Conservation (phyloP, 192 early-diverging fungal species). For the Podochytrium sp. region DNA sequence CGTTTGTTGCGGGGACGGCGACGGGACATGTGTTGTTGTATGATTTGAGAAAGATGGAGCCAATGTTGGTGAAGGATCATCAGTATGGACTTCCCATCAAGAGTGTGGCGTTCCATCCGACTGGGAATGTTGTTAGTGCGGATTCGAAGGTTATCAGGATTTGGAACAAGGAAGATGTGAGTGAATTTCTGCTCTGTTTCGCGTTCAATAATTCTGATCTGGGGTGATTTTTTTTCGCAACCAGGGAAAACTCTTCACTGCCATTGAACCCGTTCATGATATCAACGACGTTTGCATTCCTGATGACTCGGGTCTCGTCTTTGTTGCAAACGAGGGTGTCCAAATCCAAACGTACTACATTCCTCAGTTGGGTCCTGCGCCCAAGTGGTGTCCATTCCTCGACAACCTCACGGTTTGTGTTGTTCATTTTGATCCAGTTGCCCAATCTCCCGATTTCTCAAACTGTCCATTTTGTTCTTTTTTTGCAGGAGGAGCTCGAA, state of each 20-base stretch:
- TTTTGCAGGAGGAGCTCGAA: conserved; percentile 66
- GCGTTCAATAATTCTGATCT: neutral
- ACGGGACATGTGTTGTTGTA: conserved; percentile 91
- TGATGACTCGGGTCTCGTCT: conserved; percentile 80
- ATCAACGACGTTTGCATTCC: conserved; percentile 93
- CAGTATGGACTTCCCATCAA: conserved; percentile 96
- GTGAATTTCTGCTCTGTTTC: conserved; percentile 1
- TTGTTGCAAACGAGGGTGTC: conserved; percentile 90
- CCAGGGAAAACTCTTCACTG: conserved; percentile 83
- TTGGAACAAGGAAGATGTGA: conserved; percentile 79
- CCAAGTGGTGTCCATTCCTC: conserved; percentile 89
- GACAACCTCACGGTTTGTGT: conserved; percentile 91
- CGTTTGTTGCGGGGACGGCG: conserved; percentile 84
- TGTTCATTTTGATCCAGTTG: too few species aligned
- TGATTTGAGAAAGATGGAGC: conserved; percentile 85
- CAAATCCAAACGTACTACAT: conserved; percentile 94
- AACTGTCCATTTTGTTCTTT: neutral
- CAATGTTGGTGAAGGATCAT: conserved; percentile 93
- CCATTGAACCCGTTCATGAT: conserved; percentile 87
- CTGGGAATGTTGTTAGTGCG: conserved; percentile 81
- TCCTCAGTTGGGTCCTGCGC: conserved; percentile 90
- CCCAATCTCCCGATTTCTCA: too few species aligned
- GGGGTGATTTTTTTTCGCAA: neutral
- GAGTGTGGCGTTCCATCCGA: conserved; percentile 77
- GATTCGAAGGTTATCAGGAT: conserved; percentile 93